Evolutionary conservation across 2,329 filamentous ascomycete species (phyloP), one percentile per base, ranked within the genome.

Genomic region (Aspergillus niger): DNA sequence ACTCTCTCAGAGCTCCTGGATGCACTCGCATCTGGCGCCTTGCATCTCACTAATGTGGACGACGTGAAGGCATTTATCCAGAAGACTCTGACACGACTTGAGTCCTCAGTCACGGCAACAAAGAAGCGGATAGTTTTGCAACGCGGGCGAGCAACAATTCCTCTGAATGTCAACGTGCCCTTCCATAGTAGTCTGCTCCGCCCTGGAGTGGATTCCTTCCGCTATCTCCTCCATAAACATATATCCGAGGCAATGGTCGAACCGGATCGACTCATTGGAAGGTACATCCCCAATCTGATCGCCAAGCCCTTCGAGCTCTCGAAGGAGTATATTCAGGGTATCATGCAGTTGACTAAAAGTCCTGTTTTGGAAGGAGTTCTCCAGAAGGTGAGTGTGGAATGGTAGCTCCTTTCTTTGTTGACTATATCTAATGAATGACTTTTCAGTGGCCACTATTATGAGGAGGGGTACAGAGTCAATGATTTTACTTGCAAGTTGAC

Each of bases 101-200:
- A 36, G 4, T 11, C 28, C 28, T 4, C 28, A 11, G 28, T 11
- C 28, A 30, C 32, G 13, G 1, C 32, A 36, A 36, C 10, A 6
- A 48, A 8, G 13, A 48, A 48, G 4, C 44, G 22, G 13, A 28
- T 28, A 2, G 7, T 11, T 48, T 20, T 24, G 10, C 44, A 8
- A 49, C 32, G 32, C 11, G 32, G 32, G 32, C 32, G 32, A 36
- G 32, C 32, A 4, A 47, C 56, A 1, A 53, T 58, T 3, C 56
- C 49, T 2, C 26, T 58, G n/a, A 17, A 15, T 8, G 30, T 58
- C n/a, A 49, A 58, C 39, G 51, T 58, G 13, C 56, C 56, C 5
- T 58, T 58, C 26, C 56, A 58, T 28, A 53, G 48, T 5, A 28
- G 41, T 7, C 52, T 58, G 56, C 48, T 58, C 7, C 48, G 56